A percentile compares a stretch with the other conserved stretches of the same genome.
phyloP scores from a whole-genome alignment of 352 stramenopile species.

The Aphanomyces cochlioides region DNA sequence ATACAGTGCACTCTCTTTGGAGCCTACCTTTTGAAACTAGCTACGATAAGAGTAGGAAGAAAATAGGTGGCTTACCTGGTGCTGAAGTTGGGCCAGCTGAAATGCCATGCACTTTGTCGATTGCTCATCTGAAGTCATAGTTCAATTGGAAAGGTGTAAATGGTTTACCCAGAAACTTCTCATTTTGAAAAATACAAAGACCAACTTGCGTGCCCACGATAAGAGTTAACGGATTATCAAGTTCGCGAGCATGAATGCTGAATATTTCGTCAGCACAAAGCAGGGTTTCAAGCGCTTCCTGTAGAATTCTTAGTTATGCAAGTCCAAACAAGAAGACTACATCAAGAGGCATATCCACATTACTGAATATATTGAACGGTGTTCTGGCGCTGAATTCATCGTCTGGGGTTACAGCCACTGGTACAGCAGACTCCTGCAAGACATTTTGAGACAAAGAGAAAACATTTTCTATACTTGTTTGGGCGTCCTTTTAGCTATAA shows the following conservation, averaged over 20 bases:
- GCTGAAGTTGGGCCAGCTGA: slow-evolving; percentile 12
- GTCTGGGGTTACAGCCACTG: too few species aligned
- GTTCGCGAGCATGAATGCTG: background rate
- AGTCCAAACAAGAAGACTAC: too few species aligned
- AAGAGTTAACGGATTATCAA: slow-evolving; percentile 8
- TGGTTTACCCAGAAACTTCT: slow-evolving; percentile 4
- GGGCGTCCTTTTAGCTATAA: too few species aligned
- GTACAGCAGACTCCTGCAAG: too few species aligned
- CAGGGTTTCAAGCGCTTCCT: too few species aligned
- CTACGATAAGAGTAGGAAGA: background rate
- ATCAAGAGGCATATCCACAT: too few species aligned
- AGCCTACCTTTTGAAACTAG: slow-evolving; percentile 23
- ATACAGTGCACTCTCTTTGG: background rate
- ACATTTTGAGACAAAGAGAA: too few species aligned
- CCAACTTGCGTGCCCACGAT: background rate
- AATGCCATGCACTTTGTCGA: slow-evolving; percentile 10
- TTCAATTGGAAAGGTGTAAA: background rate
- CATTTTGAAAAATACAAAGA: background rate
- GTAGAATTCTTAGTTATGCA: too few species aligned
- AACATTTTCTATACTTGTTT: too few species aligned
- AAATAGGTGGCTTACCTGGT: slow-evolving; percentile 16
- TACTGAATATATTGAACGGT: too few species aligned
- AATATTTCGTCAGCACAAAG: too few species aligned
- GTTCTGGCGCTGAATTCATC: too few species aligned
- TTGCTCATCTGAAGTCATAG: slow-evolving; percentile 9